A percentile compares a stretch with the other conserved stretches of the same genome.
Conservation (phyloP, 345 rosid species). For the Barbarea vulgaris region DNA sequence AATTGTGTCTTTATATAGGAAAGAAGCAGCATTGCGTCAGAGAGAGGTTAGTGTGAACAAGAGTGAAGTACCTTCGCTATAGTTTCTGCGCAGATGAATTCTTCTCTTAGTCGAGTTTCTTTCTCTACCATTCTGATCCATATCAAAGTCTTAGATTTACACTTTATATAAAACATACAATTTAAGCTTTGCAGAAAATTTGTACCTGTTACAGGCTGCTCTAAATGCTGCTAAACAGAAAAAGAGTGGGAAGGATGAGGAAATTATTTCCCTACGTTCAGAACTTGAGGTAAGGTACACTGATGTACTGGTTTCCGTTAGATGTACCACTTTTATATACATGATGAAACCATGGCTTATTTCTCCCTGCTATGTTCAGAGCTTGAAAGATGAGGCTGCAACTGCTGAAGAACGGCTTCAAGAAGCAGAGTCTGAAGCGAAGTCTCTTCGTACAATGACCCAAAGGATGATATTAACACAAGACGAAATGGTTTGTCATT, state of each 20-base stretch:
- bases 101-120: conserved; percentile 5
- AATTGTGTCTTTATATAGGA: conserved; percentile 51
- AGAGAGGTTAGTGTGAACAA: conserved; percentile 64
- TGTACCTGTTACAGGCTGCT: conserved; percentile 67
- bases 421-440: conserved; percentile 90
- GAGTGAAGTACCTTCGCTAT: neutral
- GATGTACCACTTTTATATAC: conserved; percentile 25
- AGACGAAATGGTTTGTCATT: conserved; percentile 82
- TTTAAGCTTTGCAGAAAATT: conserved; percentile 29
- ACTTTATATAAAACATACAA: conserved; percentile 4
- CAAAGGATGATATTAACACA: conserved; percentile 92
- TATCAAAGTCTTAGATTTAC: neutral
- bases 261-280: conserved; percentile 65
- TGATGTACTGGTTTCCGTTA: conserved; percentile 24
- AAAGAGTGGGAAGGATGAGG: conserved; percentile 74
- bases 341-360: conserved; percentile 33
- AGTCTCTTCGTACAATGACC: conserved; percentile 84
- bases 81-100: neutral
- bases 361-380: conserved; percentile 48
- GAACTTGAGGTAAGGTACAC: conserved; percentile 76
- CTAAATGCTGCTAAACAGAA: conserved; percentile 83
- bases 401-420: conserved; percentile 63
- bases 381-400: conserved; percentile 69
- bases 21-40: conserved; percentile 88
- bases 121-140: conserved; percentile 16